Evolutionary conservation across 495 filamentous ascomycete genomes (phyloP), one percentile per base, ranked within the genome.

Genomic region (Alectoria sarmentosa): DNA sequence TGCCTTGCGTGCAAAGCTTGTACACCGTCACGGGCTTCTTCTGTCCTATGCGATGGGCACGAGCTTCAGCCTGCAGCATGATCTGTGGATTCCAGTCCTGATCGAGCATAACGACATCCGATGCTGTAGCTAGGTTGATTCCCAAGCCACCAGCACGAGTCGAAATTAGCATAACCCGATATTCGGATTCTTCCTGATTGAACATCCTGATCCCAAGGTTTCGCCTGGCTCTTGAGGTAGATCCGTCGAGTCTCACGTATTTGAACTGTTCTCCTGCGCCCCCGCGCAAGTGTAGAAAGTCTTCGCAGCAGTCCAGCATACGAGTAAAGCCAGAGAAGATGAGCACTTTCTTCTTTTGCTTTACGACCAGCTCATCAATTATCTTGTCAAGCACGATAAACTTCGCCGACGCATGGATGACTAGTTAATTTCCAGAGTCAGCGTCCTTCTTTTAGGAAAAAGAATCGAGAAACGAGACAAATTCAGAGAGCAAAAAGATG

Each of bases 61-160:
- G 76, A 30, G 84, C 80, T 66, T 86, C 83, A 0, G 84, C 84
- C 65, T 87, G 84, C 4, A 82, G 66, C 61, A 78, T 84, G 14
- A 84, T 76, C 65, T 87, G 85, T 0, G 86, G 86, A 48, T 88
- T 88, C 84, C 84, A 88, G 65, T 88, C 85, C 56, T 83, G 79
- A 48, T 89, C 86, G 5, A 88, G 70, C 67, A 89, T 85, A 21
- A 88, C 75, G 2, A 88, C 83, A 61, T 83, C 82, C 8, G 79
- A 83, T 1, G 86, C 84, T 39, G 80, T 76, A 5, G 83, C 80
- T 0, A 88, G 73, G 65, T 88, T 89, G 46, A 88, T 78, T 7
- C 86, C 86, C 23, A 88, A 74, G 0, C 86, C 85, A 30, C 86
- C 86, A 30, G 86, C 85, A 42, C 83, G 73, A 11, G 84, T 88